Percentiles rank a stretch among this genome's conserved stretches.
These are phyloP conservation scores for Vachellia collinsii DNA, from an alignment of 306 rosid species.

Conservation along the genomic window DNA sequence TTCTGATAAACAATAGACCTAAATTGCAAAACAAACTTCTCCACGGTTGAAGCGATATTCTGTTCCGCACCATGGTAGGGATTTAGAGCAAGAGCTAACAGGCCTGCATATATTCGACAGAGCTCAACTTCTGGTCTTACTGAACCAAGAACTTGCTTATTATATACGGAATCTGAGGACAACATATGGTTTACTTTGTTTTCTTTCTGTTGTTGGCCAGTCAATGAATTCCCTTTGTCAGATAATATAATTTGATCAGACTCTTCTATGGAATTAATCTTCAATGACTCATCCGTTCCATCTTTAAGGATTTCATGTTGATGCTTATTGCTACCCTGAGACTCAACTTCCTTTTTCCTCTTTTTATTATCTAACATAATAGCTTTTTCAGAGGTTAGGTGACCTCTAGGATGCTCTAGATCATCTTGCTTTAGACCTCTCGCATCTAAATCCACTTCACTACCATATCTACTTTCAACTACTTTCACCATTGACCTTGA, in stretches of 20 bases:
- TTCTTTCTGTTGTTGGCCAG: not conserved
- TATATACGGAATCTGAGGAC: not conserved
- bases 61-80: slow-evolving; percentile 12
- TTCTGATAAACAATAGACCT: not conserved
- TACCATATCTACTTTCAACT: not conserved
- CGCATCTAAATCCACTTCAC: not conserved
- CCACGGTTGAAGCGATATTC: not conserved
- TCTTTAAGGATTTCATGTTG: not conserved
- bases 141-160: not conserved
- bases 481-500: not conserved
- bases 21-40: not conserved
- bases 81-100: slow-evolving; percentile 27
- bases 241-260: not conserved
- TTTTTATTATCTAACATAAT: not conserved
- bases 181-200: not conserved
- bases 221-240: not conserved
- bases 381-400: not conserved
- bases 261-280: no score
- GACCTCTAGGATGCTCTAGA: not conserved
- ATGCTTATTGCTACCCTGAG: not conserved
- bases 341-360: slow-evolving; percentile 4
- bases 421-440: not conserved
- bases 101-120: not conserved
- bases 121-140: not conserved
- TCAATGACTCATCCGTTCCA: not conserved